Conservation (phyloP, 1,139 yeast genomes). For the Saccharomycopsis crataegensis region DNA sequence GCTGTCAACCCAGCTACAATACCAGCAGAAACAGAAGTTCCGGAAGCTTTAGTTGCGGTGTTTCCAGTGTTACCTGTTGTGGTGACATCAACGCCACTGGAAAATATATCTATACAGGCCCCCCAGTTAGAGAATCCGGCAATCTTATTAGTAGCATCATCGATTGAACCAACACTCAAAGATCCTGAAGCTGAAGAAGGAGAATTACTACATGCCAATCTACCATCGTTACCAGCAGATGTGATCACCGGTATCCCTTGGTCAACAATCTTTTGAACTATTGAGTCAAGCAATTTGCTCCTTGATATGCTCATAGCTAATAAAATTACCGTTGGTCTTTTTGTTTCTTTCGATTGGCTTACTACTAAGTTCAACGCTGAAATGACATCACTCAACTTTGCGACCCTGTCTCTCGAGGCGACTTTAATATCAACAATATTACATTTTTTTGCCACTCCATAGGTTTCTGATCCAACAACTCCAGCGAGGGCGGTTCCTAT, state of each 20-base stretch:
- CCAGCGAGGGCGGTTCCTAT: conserved; percentile 85
- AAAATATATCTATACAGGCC: conserved; percentile 73
- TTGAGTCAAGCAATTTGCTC: conserved; percentile 59
- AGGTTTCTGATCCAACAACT: conserved; percentile 63
- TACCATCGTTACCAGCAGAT: conserved; percentile 81
- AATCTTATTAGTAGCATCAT: conserved; percentile 56
- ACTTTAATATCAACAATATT: conserved; percentile 69
- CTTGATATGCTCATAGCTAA: conserved; percentile 69
- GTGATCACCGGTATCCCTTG: conserved; percentile 71
- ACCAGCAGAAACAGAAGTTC: conserved; percentile 79
- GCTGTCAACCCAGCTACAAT: conserved; percentile 67
- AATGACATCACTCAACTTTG: conserved; percentile 58
- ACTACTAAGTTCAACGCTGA: conserved; percentile 67
- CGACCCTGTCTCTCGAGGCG: conserved; percentile 54
- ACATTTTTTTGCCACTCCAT: conserved; percentile 71
- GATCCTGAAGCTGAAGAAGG: conserved; percentile 71
- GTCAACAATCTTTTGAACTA: conserved; percentile 59
- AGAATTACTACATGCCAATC: conserved; percentile 71
- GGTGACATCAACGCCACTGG: conserved; percentile 65
- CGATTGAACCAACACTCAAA: conserved; percentile 81
- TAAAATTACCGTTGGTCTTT: conserved; percentile 58
- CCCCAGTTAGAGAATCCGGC: conserved; percentile 88
- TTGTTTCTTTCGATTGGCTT: conserved; percentile 41
- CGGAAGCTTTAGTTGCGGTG: conserved; percentile 33
- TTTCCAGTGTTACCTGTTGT: conserved; percentile 30